These are phyloP conservation scores for Benincasa hispida DNA, from an alignment of 306 rosid genomes.

Conservation along the genomic window DNA sequence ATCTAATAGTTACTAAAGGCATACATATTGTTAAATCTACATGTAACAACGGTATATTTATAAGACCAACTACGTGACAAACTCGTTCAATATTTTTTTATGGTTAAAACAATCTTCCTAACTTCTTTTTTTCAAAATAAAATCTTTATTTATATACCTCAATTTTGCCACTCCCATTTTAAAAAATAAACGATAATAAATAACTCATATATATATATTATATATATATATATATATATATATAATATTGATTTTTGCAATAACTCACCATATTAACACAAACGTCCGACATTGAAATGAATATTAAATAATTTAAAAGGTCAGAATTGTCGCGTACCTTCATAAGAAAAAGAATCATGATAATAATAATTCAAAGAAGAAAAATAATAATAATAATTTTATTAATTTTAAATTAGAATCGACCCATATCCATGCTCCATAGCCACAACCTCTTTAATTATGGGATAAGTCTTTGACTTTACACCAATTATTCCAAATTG, in stretches of 20 bases:
- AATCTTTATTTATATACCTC: background rate
- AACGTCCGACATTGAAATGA: background rate
- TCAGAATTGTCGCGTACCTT: background rate
- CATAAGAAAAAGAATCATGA: background rate
- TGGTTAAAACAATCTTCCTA: background rate
- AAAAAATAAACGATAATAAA: too few relatives aligned
- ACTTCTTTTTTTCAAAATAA: background rate
- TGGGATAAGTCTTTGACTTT: constrained; percentile 4
- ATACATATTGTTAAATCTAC: background rate
- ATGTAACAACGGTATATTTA: too few relatives aligned
- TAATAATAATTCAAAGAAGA: background rate
- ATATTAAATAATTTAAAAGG: background rate
- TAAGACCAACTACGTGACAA: too few relatives aligned
- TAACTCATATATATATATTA: too few relatives aligned
- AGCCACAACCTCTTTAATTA: background rate
- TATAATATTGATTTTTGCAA: too few relatives aligned
- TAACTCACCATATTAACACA: background rate
- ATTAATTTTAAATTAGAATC: background rate
- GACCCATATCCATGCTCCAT: background rate
- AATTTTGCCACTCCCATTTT: background rate
- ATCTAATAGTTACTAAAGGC: too few relatives aligned
- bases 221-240: too few relatives aligned
- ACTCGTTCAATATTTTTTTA: too few relatives aligned
- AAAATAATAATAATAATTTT: background rate
- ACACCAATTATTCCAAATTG: background rate